Conservation (phyloP, 2,329 filamentous ascomycete genomes). For the Aspergillus sp. region DNA sequence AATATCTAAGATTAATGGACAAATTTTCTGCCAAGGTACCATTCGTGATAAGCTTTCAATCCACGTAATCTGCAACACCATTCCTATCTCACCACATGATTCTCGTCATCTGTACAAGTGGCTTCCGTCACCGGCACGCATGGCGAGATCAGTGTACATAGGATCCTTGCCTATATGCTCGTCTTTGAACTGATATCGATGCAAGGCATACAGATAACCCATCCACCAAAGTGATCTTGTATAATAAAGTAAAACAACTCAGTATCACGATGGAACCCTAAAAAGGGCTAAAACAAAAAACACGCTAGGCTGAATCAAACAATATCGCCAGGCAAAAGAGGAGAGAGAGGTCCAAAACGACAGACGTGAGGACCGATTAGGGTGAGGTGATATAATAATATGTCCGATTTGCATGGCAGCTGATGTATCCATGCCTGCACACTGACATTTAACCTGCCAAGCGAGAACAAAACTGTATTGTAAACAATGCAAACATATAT, state of each 20-base stretch:
- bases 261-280: conserved; percentile 2
- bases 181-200: not conserved
- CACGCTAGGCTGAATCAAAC: conserved; percentile 20
- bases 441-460: conserved; percentile 6
- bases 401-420: conserved; percentile 7
- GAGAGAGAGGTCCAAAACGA: not conserved
- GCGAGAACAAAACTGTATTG: conserved; percentile 9
- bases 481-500: conserved; percentile 23
- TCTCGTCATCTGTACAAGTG: not conserved
- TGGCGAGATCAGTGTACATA: too few relatives aligned
- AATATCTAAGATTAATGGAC: conserved; percentile 18
- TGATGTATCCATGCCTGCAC: conserved; percentile 6
- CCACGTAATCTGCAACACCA: conserved; percentile 6
- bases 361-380: not conserved
- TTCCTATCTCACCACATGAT: not conserved
- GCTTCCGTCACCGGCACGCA: too few relatives aligned
- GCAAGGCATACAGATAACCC: not conserved
- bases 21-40: conserved; percentile 12
- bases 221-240: conserved; percentile 1
- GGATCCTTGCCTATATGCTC: too few relatives aligned
- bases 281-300: conserved; percentile 10
- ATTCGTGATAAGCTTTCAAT: conserved; percentile 6
- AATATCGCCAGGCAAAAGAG: conserved; percentile 11
- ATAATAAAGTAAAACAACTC: not conserved
- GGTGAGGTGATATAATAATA: conserved; percentile 3